Base-by-base conservation (phyloP, 2,329 filamentous ascomycete genomes). In the Penicillium psychrosexuale region DNA sequence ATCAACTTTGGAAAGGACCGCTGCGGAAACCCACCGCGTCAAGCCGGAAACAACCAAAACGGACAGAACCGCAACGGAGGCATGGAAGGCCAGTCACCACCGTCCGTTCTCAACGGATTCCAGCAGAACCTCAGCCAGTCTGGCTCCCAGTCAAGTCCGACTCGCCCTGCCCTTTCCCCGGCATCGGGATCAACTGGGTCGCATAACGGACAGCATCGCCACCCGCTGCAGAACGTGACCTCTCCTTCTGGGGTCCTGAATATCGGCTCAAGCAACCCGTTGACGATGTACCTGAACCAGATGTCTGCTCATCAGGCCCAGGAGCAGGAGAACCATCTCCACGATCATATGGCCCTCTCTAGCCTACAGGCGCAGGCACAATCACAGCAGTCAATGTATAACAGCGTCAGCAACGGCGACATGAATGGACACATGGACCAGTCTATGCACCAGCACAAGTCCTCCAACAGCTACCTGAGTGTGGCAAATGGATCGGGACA, bases 1-100 rank as follows among this genome's bases (percentile, higher is more conserved):
- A 93, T 99, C 73, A 99, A 99, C 80, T 99, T 99, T 72, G 94
- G 94, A 75, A 99, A 99, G 79, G 94, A 99, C 72, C 87, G 94
- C 53, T 99, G 94, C 68, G 94, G 94, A 63, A 99, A 99, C 77
- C 89, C 94, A 49, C 94, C 94, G 42, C 87, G 94, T 57, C 94
- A 97, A 77, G 83, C 90, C 62, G 84, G 87, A 72, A 83, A 61
- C 46, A 54, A 57, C 33, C 54, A 80, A 61, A 79, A 81, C 62
- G 78, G 88, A 63, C 79, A 88, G 68, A 87, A 87, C 55, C 88
- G 90, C 50, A 84, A 76, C 78, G 64, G 83, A 78, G 67, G 72
- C n/a, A 63, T 78, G 17, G 82, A 84, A 53, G 81, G 79, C 34
- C 77, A 80, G 57, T 84, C 83, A 9, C 81, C 80, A 8, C 69